phyloP scores from a whole-genome alignment of 2,329 filamentous ascomycete genomes.

The Fusarium mexicanum region DNA sequence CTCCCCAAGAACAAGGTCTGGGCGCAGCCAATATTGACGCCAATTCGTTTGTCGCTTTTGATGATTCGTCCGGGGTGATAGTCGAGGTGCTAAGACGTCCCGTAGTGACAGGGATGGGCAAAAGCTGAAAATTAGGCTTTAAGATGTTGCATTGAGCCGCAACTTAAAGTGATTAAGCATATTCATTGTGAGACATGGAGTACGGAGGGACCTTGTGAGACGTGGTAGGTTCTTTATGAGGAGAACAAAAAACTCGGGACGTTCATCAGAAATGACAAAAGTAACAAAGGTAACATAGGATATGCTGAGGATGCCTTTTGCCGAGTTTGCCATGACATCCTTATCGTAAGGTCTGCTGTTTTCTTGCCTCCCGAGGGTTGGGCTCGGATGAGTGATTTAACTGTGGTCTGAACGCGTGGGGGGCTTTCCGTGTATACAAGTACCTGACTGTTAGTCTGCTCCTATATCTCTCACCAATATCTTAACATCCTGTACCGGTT shows the following conservation, averaged over 20 bases:
- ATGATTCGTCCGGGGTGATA: rapidly evolving
- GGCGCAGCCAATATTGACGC: not conserved
- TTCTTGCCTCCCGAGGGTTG: no score
- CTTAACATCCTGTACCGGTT: not conserved
- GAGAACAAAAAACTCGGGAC: no score
- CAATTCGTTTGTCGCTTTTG: not conserved
- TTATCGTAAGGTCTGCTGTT: no score
- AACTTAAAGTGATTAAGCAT: not conserved
- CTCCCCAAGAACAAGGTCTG: not conserved
- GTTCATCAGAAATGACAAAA: no score
- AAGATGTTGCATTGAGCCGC: not conserved
- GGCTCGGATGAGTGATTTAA: no score
- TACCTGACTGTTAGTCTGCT: no score
- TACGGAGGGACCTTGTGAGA: no score
- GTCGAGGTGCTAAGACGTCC: no score
- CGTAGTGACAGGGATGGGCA: no score
- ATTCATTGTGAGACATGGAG: not conserved
- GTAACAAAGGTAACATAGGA: no score
- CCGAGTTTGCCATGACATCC: rapidly evolving
- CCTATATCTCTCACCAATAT: not conserved
- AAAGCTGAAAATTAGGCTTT: not conserved
- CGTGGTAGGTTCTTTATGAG: rapidly evolving
- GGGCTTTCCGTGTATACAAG: no score
- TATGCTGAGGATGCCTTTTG: no score
- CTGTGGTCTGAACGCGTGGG: not conserved